A percentile compares a stretch with the other conserved stretches of the same genome.
Evolutionary conservation across 768 basidiomycete species (phyloP).

Genomic region (Pilatotrama ljubarskyi): DNA sequence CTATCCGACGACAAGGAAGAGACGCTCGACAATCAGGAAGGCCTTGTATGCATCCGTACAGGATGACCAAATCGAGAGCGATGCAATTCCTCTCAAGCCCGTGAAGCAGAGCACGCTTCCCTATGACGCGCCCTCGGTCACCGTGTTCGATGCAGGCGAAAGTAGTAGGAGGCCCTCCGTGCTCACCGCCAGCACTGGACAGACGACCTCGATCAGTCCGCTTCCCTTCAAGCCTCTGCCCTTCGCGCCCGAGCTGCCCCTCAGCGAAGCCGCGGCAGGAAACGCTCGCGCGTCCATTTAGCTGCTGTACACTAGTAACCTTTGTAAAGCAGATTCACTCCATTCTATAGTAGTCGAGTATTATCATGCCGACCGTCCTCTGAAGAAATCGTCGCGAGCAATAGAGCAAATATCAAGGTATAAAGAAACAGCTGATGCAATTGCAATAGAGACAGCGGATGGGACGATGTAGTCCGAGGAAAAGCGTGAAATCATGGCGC

Average conservation of each 20-base stretch:
- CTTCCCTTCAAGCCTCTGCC: neutral
- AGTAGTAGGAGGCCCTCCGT: neutral
- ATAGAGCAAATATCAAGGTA: neutral
- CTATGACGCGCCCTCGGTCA: neutral
- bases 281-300: too few species aligned
- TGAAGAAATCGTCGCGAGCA: neutral
- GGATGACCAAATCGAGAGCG: neutral
- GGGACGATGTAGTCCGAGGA: neutral
- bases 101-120: neutral
- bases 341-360: too few species aligned
- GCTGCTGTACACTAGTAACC: too few species aligned
- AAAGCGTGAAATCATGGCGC: neutral
- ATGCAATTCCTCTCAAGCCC: neutral
- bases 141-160: neutral
- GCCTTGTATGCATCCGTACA: neutral
- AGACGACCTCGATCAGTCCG: neutral
- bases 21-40: neutral
- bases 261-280: too few species aligned
- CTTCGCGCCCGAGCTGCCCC: too few species aligned
- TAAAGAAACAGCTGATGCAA: constrained; percentile 17
- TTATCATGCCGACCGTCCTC: neutral
- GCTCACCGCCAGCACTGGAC: neutral
- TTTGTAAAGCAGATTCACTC: too few species aligned
- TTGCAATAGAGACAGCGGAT: neutral
- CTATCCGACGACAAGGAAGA: neutral